Conservation (phyloP, 371 early-diverging fungal genomes). For the Dichotomocladium elegans region DNA sequence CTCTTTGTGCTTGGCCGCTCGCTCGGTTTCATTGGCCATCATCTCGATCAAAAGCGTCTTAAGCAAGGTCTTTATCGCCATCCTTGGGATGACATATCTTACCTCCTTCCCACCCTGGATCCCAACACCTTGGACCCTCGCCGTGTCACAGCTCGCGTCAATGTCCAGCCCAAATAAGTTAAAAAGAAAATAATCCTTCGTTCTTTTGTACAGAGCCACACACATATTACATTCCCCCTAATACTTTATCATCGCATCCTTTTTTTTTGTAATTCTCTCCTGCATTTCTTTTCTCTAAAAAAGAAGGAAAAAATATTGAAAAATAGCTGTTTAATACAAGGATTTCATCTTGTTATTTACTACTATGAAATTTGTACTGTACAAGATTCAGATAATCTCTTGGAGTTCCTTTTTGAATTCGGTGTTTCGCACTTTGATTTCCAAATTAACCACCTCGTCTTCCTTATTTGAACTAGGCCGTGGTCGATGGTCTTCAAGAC, state of each 20-base stretch:
- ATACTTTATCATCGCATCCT: not conserved
- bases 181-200: too few relatives aligned
- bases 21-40: slow-evolving; percentile 97
- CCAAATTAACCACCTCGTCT: not conserved
- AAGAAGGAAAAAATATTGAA: too few relatives aligned
- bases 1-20: slow-evolving; percentile 94
- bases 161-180: slow-evolving; percentile 34
- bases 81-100: slow-evolving; percentile 98
- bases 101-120: slow-evolving; percentile 65
- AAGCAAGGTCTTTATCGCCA: slow-evolving; percentile 97
- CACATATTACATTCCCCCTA: not conserved
- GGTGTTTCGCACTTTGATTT: not conserved
- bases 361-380: not conserved
- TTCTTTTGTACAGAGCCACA: not conserved
- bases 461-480: not conserved
- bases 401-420: not conserved
- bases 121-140: slow-evolving; percentile 48
- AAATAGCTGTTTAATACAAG: not conserved
- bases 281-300: too few relatives aligned
- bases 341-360: too few relatives aligned
- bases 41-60: slow-evolving; percentile 95
- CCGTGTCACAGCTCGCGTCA: slow-evolving; percentile 48
- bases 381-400: not conserved
- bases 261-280: not conserved
- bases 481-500: slow-evolving; percentile 4